Evolutionary conservation across 108 stramenopile species (phyloP).

Genomic region (Nitzschia sp.): DNA sequence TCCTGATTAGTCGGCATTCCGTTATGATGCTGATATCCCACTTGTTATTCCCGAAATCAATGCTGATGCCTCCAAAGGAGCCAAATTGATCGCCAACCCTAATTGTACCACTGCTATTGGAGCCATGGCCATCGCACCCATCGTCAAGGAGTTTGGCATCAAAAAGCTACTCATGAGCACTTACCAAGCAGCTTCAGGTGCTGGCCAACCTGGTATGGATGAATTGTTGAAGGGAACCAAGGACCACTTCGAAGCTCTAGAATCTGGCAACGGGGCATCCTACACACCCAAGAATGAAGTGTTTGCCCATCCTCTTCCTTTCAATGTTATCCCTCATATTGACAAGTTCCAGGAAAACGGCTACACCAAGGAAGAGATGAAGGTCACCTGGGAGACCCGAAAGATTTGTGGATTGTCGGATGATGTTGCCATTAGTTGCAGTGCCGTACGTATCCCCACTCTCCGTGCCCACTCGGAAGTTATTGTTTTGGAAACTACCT

Average conservation of each 20-base stretch:
- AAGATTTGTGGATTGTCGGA: slow-evolving; percentile 88
- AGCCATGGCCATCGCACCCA: slow-evolving; percentile 95
- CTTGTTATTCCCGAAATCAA: slow-evolving; percentile 97
- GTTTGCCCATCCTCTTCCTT: slow-evolving; percentile 96
- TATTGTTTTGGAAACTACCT: slow-evolving; percentile 85
- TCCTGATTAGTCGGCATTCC: slow-evolving; percentile 92
- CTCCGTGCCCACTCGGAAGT: slow-evolving; percentile 95
- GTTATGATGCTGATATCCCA: slow-evolving; percentile 88
- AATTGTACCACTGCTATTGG: slow-evolving; percentile 99
- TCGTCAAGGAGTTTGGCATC: slow-evolving; percentile 88
- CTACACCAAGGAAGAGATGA: slow-evolving; percentile 99
- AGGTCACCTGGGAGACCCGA: slow-evolving; percentile 97
- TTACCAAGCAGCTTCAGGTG: slow-evolving; percentile 91
- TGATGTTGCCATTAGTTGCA: slow-evolving; percentile 86
- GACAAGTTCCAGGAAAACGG: slow-evolving; percentile 97
- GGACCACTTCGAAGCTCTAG: slow-evolving; percentile 47
- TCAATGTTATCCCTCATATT: slow-evolving; percentile 99
- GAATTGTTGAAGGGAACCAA: slow-evolving; percentile 88
- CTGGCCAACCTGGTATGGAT: slow-evolving; percentile 94
- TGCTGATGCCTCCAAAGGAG: slow-evolving; percentile 79
- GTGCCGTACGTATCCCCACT: slow-evolving; percentile 97
- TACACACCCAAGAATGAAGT: slow-evolving; percentile 61
- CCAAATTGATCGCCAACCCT: slow-evolving; percentile 97
- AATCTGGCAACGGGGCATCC: slow-evolving; percentile 48
- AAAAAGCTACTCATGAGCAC: slow-evolving; percentile 92